phyloP scores from a whole-genome alignment of 306 rosid genomes.

The Erythrophleum fordii region DNA sequence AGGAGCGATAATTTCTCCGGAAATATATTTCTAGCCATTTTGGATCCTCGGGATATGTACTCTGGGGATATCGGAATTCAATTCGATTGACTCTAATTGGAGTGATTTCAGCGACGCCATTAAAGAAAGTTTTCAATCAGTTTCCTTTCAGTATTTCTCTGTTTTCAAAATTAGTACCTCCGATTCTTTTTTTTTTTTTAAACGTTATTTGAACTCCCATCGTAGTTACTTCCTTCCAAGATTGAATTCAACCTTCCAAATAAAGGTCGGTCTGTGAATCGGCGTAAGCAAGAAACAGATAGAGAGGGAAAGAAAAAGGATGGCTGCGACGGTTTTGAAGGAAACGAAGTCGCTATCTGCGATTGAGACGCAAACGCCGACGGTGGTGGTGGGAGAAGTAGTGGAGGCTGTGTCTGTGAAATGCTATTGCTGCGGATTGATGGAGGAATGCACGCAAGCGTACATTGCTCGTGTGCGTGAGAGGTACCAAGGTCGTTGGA shows the following conservation, averaged over 20 bases:
- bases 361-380: slow-evolving; percentile 1
- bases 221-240: neutral
- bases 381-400: slow-evolving; percentile 33
- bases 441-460: slow-evolving; percentile 76
- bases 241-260: neutral
- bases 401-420: slow-evolving; percentile 54
- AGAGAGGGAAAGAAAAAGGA: neutral
- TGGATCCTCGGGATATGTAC: neutral
- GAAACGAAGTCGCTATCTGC: slow-evolving; percentile 40
- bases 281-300: neutral
- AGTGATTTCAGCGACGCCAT: slow-evolving; percentile 26
- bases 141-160: neutral
- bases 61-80: slow-evolving; percentile 7
- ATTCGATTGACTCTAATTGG: neutral
- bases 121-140: slow-evolving; percentile 5
- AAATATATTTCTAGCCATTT: neutral
- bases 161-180: neutral
- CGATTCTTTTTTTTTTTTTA: too few relatives aligned
- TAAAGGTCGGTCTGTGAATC: too few relatives aligned
- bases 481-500: slow-evolving; percentile 70
- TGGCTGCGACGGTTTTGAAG: slow-evolving; percentile 21
- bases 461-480: slow-evolving; percentile 67
- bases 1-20: slow-evolving; percentile 52
- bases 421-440: slow-evolving; percentile 75
- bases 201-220: neutral